Percentiles rank a stretch among this genome's conserved stretches.
phyloP scores from a whole-genome alignment of 2,329 filamentous ascomycete species.

The Cladorrhinum sp. region DNA sequence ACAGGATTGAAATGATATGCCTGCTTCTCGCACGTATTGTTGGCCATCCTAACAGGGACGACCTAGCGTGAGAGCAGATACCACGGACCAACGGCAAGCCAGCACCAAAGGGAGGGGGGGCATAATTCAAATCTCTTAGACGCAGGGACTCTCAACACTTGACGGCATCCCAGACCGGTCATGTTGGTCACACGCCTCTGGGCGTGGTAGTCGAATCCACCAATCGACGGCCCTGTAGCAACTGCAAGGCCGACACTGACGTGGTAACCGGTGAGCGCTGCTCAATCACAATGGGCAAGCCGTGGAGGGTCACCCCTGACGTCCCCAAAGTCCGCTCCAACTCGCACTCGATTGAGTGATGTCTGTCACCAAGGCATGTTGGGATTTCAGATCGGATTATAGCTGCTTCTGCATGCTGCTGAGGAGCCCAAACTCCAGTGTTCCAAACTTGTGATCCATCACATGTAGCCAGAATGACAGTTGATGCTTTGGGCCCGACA shows the following conservation, averaged over 20 bases:
- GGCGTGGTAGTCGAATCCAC: constrained; percentile 15
- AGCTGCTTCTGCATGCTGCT: neutral
- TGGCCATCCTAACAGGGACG: constrained; percentile 1
- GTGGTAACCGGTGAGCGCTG: constrained; percentile 20
- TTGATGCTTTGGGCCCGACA: neutral
- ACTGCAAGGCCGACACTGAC: constrained; percentile 7
- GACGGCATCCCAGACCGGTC: constrained; percentile 13
- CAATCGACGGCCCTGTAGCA: constrained; percentile 18
- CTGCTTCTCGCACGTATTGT: constrained; percentile 20
- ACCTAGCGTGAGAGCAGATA: constrained; percentile 10
- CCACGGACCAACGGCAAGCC: constrained; percentile 3
- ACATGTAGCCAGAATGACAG: neutral
- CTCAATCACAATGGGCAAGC: constrained; percentile 7
- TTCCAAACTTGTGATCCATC: neutral
- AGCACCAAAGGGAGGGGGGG: neutral
- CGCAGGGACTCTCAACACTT: constrained; percentile 9
- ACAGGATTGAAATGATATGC: constrained; percentile 17
- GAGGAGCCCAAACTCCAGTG: neutral
- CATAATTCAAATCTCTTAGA: constrained; percentile 1
- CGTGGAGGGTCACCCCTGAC: constrained; percentile 5
- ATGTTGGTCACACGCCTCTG: constrained; percentile 18
- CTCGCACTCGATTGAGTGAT: neutral
- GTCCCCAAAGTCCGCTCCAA: constrained; percentile 1
- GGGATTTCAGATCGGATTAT: neutral
- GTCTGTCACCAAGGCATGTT: neutral